Base-by-base conservation (phyloP, 2,329 filamentous ascomycete genomes). In the Alternaria dauci region DNA sequence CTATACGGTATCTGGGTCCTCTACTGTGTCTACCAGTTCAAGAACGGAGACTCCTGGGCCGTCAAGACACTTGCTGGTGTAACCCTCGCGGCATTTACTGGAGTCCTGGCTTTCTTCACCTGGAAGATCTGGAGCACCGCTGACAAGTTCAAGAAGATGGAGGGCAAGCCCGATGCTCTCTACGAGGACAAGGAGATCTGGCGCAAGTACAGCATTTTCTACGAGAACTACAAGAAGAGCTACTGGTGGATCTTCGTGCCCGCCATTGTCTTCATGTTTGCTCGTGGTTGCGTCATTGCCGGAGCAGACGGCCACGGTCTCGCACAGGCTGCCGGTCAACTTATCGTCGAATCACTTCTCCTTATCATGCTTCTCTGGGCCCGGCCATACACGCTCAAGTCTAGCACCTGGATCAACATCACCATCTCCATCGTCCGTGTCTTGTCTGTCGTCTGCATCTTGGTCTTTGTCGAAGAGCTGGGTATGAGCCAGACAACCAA, bases 171-270 rank as follows among this genome's bases (percentile, higher is more conserved):
- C 0, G 84, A 85, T 16, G 87, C 83, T 12, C 85, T 99, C 8
- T 98, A 93, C 79, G 91, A 97, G 61, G 86, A 98, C 81, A 96
- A 95, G 83, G 87, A 91, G 59, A 89, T 90, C 41, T 97, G 95
- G 94, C 86, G 92, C 77, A 96, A 95, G 82, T 99, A 99, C 85
- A 95, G 92, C 72, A 85, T 97, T 63, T 98, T 99, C 82, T 99
- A 99, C 83, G 95, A 98, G 73, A 90, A 90, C 70, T 98, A 97
- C 85, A 93, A 93, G 82, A 93, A 91, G 79, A 88, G 89, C 70
- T 97, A 94, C 83, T 99, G 95, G 95, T 98, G 94, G 94, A 81
- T 97, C 25, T 98, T 99, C 76, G 86, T 98, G 14, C 95, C 95
- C 0, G 84, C 87, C 62, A 97, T 98, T 73, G 62, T 93, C 65